Conservation (phyloP, 2,329 filamentous ascomycete genomes). For the Fusarium redolens region DNA sequence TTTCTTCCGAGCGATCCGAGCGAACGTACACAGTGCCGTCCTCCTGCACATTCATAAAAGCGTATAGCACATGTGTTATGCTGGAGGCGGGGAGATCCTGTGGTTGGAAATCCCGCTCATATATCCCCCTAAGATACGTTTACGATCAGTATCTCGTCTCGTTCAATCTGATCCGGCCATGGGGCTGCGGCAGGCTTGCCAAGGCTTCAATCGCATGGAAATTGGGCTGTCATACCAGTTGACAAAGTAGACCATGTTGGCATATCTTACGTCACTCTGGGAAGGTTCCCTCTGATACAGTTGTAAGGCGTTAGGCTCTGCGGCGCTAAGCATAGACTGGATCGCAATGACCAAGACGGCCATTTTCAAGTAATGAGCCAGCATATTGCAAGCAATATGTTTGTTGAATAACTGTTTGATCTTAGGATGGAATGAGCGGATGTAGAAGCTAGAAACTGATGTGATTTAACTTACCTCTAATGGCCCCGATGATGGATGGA, state of each 20-base stretch:
- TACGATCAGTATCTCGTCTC: neutral
- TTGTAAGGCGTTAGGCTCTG: neutral
- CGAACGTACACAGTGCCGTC: constrained; percentile 75
- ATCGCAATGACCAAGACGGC: neutral
- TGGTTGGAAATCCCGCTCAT: constrained; percentile 77
- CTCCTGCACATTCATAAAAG: constrained; percentile 78
- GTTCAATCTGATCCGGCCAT: neutral
- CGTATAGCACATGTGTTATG: constrained; percentile 79
- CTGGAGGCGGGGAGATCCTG: constrained; percentile 74
- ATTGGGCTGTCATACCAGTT: neutral
- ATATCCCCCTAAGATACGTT: constrained; percentile 68
- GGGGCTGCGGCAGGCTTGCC: neutral
- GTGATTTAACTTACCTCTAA: neutral
- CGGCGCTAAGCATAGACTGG: neutral
- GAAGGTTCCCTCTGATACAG: neutral
- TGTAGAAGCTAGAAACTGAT: neutral
- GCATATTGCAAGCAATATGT: neutral
- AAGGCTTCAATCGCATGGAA: neutral
- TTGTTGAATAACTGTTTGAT: neutral
- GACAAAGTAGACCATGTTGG: neutral
- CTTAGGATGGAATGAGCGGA: neutral
- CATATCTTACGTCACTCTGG: neutral
- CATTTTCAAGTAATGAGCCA: neutral
- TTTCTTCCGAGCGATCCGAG: neutral
- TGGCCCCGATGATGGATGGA: neutral